phyloP scores from a whole-genome alignment of 192 early-diverging fungal species.

The Fimicolochytrium jonesii region DNA sequence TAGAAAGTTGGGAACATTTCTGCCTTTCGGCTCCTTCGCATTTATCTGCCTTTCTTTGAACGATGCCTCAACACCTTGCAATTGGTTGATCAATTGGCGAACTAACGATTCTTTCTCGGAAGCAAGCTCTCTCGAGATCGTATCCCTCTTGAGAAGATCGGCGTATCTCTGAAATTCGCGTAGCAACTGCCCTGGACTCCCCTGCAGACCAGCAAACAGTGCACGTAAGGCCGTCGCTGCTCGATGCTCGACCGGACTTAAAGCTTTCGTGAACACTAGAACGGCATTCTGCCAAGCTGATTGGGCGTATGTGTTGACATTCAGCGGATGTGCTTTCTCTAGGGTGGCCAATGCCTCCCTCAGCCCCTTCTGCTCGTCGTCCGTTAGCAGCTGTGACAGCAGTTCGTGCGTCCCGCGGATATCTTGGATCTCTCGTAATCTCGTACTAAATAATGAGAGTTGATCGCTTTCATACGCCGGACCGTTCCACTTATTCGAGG shows the following conservation, averaged over 20 bases:
- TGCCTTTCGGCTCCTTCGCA: slow-evolving; percentile 13
- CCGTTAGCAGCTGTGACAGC: slow-evolving; percentile 23
- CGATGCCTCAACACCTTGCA: slow-evolving; percentile 27
- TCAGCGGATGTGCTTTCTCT: slow-evolving; percentile 13
- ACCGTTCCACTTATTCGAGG: slow-evolving; percentile 40
- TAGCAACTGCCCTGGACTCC: slow-evolving; percentile 42
- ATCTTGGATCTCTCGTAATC: slow-evolving; percentile 22
- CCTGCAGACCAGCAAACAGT: slow-evolving; percentile 33
- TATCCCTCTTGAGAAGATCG: slow-evolving; percentile 31
- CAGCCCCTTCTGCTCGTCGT: slow-evolving; percentile 35
- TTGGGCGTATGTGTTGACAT: slow-evolving; percentile 21
- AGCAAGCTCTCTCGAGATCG: slow-evolving; percentile 38
- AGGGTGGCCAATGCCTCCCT: slow-evolving; percentile 20
- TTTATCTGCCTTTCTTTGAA: slow-evolving; percentile 23
- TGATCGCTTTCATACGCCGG: slow-evolving; percentile 15
- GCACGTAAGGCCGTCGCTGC: slow-evolving; percentile 32
- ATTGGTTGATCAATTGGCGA: slow-evolving; percentile 27
- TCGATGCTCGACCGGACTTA: slow-evolving; percentile 24
- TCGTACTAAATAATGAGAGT: slow-evolving; percentile 14
- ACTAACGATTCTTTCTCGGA: slow-evolving; percentile 43
- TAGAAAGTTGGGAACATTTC: slow-evolving; percentile 20
- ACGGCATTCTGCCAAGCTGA: slow-evolving; percentile 34
- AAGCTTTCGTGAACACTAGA: slow-evolving; percentile 22
- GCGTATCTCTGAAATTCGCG: slow-evolving; percentile 47
- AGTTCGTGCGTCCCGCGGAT: slow-evolving; percentile 25